These are phyloP conservation scores for Ricinus communis DNA, from an alignment of 345 rosid genomes.

Conservation along the genomic window DNA sequence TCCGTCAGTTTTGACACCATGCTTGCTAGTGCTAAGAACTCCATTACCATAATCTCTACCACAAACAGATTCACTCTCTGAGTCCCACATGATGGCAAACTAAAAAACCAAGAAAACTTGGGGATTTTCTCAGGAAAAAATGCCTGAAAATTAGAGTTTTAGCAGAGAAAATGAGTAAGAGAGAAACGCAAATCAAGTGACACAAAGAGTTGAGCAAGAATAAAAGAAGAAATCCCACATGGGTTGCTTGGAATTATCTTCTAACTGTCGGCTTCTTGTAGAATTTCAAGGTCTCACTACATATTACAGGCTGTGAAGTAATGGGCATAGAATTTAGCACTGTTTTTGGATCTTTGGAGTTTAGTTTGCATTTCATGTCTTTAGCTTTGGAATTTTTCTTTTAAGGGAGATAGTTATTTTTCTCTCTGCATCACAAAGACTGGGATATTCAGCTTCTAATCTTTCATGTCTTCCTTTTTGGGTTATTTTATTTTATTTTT, in stretches of 20 bases:
- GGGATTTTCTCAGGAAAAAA: slow-evolving; percentile 12
- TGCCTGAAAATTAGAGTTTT: not conserved
- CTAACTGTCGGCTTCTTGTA: slow-evolving; percentile 46
- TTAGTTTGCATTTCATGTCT: slow-evolving; percentile 1
- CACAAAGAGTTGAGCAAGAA: slow-evolving; percentile 3
- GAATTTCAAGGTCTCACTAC: slow-evolving; percentile 21
- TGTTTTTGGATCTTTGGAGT: slow-evolving; percentile 20
- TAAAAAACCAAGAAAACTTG: slow-evolving; percentile 6
- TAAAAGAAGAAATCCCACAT: slow-evolving; percentile 48
- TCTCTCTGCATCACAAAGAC: no score
- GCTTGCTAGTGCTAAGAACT: slow-evolving; percentile 59
- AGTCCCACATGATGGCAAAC: slow-evolving; percentile 73
- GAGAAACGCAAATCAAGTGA: slow-evolving; percentile 7
- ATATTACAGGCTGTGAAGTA: slow-evolving; percentile 51
- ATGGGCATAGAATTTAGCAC: slow-evolving; percentile 36
- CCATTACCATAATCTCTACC: slow-evolving; percentile 78
- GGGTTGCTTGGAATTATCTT: slow-evolving; percentile 55
- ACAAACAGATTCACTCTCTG: slow-evolving; percentile 65
- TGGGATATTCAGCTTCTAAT: slow-evolving; percentile 24
- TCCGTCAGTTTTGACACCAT: slow-evolving; percentile 72
- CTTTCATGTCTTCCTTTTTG: not conserved
- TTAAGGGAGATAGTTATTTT: no score
- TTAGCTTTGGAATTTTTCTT: slow-evolving; percentile 11
- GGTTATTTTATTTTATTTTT: no score
- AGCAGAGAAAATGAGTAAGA: slow-evolving; percentile 17